phyloP scores from a whole-genome alignment of 2,329 filamentous ascomycete species.

The Ophiosphaerella herpotricha region DNA sequence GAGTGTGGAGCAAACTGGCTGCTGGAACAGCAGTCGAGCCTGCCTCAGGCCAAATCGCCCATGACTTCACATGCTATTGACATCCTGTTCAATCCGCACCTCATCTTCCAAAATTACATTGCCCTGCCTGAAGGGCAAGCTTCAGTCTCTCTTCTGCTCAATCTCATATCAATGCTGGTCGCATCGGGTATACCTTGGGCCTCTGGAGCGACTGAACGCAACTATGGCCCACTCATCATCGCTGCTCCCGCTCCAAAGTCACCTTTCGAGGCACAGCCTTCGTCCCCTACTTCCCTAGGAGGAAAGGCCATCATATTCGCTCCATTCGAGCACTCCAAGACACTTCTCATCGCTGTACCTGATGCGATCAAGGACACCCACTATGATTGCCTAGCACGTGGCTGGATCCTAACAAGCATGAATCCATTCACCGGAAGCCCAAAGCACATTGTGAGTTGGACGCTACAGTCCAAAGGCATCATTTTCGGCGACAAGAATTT shows the following conservation, averaged over 20 bases:
- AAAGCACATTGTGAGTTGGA: slow-evolving; percentile 43
- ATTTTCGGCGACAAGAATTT: slow-evolving; percentile 46
- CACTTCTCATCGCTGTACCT: slow-evolving; percentile 36
- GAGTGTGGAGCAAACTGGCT: slow-evolving; percentile 49
- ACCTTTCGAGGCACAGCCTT: neutral
- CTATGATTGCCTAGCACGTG: slow-evolving; percentile 29
- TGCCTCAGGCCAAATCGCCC: slow-evolving; percentile 18
- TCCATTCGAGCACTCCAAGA: slow-evolving; percentile 38
- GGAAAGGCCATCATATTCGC: slow-evolving; percentile 40
- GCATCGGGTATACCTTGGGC: slow-evolving; percentile 41
- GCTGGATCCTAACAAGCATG: slow-evolving; percentile 47
- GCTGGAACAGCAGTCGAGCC: slow-evolving; percentile 38
- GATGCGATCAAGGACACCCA: slow-evolving; percentile 25
- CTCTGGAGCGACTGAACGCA: slow-evolving; percentile 33
- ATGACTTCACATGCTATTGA: slow-evolving; percentile 27
- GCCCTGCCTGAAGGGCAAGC: slow-evolving; percentile 24
- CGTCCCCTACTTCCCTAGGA: neutral
- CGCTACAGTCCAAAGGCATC: slow-evolving; percentile 45
- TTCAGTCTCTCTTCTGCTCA: slow-evolving; percentile 23
- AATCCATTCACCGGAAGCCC: slow-evolving; percentile 27
- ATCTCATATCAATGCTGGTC: slow-evolving; percentile 26
- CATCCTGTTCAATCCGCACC: slow-evolving; percentile 36
- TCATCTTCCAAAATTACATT: slow-evolving; percentile 46
- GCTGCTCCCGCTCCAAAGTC: slow-evolving; percentile 18
- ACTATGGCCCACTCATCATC: slow-evolving; percentile 37